Percentiles rank a stretch among this genome's conserved stretches.
Evolutionary conservation across 345 rosid genomes (phyloP).

Genomic region (Zanthoxylum bungeanum): DNA sequence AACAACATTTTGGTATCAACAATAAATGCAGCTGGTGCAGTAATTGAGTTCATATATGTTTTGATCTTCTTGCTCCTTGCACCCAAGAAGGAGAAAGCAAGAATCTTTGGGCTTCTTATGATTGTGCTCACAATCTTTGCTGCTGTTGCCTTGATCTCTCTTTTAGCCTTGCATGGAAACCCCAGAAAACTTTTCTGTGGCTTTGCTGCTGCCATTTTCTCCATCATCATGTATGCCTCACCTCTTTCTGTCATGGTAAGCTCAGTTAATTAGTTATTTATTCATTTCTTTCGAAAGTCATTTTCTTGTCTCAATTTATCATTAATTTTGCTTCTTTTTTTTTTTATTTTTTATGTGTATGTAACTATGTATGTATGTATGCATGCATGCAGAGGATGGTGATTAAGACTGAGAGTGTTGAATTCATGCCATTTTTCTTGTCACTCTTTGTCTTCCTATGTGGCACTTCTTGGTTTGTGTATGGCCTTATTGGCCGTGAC

Average conservation of each 20-base stretch:
- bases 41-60: conserved; percentile 66
- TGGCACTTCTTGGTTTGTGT: conserved; percentile 95
- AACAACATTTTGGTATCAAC: conserved; percentile 76
- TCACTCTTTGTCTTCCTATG: conserved; percentile 89
- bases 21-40: conserved; percentile 79
- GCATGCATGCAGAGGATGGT: conserved; percentile 84
- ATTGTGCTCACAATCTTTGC: conserved; percentile 56
- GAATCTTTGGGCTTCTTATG: conserved; percentile 57
- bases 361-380: too few species aligned
- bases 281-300: too few species aligned
- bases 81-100: conserved; percentile 68
- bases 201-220: conserved; percentile 74
- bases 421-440: conserved; percentile 94
- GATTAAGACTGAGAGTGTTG: conserved; percentile 88
- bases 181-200: conserved; percentile 81
- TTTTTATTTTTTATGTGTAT: not conserved
- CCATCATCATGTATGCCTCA: conserved; percentile 95
- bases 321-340: too few species aligned
- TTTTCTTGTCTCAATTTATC: not conserved
- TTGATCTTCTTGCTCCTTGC: conserved; percentile 60
- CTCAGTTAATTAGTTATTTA: too few species aligned
- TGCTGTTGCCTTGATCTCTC: conserved; percentile 55
- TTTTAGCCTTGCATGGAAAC: conserved; percentile 65
- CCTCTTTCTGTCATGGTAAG: conserved; percentile 96
- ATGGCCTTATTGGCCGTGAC: conserved; percentile 81